phyloP scores from a whole-genome alignment of 2,329 filamentous ascomycete genomes.

The Fusarium torreyae region DNA sequence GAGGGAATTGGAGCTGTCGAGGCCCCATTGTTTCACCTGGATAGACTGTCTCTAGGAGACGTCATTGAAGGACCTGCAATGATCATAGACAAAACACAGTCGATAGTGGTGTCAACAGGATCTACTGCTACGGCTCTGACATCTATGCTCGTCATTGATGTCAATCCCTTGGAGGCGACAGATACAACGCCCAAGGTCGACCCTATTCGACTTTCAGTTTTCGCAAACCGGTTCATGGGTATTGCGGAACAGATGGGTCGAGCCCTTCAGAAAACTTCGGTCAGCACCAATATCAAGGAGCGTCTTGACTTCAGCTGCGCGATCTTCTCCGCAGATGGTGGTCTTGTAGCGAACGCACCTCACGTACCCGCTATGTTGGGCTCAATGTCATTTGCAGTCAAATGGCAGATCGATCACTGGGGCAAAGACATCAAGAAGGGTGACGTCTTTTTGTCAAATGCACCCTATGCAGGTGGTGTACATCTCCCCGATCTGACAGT shows the following conservation, averaged over 20 bases:
- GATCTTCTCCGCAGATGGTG: conserved; percentile 81
- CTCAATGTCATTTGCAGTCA: conserved; percentile 87
- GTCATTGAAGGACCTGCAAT: conserved; percentile 85
- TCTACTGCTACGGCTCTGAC: conserved; percentile 82
- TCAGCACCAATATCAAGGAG: conserved; percentile 86
- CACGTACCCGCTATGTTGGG: conserved; percentile 86
- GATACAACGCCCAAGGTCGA: conserved; percentile 71
- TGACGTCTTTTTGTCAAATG: conserved; percentile 84
- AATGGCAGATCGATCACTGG: conserved; percentile 84
- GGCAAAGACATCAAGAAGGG: conserved; percentile 81
- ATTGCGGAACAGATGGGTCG: conserved; percentile 89
- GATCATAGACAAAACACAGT: conserved; percentile 89
- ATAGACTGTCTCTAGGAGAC: conserved; percentile 79
- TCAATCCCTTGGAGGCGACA: conserved; percentile 69
- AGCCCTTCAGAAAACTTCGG: conserved; percentile 83
- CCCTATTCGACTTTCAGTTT: conserved; percentile 83
- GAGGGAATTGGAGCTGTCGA: conserved; percentile 79
- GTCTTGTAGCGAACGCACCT: conserved; percentile 82
- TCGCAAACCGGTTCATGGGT: conserved; percentile 87
- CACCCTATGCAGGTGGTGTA: conserved; percentile 87
- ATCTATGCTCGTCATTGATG: conserved; percentile 89
- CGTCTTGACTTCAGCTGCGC: conserved; percentile 87
- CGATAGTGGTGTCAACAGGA: conserved; percentile 87
- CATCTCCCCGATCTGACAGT: conserved; percentile 87
- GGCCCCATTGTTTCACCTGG: conserved; percentile 88